Evolutionary conservation across 495 filamentous ascomycete genomes (phyloP).

Genomic region (Pyronema domesticum): DNA sequence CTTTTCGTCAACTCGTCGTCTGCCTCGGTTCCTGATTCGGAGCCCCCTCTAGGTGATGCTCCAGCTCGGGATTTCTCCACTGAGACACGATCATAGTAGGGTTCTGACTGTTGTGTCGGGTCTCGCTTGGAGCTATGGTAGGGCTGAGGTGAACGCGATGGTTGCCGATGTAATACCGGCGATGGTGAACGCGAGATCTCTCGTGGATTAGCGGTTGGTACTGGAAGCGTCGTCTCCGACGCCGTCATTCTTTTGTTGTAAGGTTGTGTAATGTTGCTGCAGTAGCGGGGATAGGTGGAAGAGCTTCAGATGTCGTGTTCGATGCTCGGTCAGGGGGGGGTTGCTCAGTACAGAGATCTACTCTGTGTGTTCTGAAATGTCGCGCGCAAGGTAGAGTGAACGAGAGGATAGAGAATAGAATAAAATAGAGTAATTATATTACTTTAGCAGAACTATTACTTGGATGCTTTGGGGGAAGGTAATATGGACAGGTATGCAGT

Average conservation of each 20-base stretch:
- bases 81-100: conserved; percentile 5
- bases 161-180: conserved; percentile 10
- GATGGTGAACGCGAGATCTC: conserved; percentile 8
- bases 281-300: not conserved
- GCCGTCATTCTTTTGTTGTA: not conserved
- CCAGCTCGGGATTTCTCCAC: conserved; percentile 9
- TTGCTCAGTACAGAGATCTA: too few relatives aligned
- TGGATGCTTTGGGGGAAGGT: too few relatives aligned
- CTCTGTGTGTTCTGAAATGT: too few relatives aligned
- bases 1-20: conserved; percentile 22
- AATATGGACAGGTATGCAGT: too few relatives aligned
- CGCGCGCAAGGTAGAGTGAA: too few relatives aligned
- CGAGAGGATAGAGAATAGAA: too few relatives aligned
- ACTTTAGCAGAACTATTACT: too few relatives aligned
- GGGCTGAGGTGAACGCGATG: conserved; percentile 20
- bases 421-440: too few relatives aligned
- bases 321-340: too few relatives aligned
- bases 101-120: conserved; percentile 2
- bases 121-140: conserved; percentile 12
- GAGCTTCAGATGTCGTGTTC: too few relatives aligned
- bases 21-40: conserved; percentile 23
- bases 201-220: not conserved
- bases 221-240: not conserved
- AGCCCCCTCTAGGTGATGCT: conserved; percentile 7
- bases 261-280: not conserved